Conservation (phyloP, 257 asterid species). For the Prunella vulgaris region DNA sequence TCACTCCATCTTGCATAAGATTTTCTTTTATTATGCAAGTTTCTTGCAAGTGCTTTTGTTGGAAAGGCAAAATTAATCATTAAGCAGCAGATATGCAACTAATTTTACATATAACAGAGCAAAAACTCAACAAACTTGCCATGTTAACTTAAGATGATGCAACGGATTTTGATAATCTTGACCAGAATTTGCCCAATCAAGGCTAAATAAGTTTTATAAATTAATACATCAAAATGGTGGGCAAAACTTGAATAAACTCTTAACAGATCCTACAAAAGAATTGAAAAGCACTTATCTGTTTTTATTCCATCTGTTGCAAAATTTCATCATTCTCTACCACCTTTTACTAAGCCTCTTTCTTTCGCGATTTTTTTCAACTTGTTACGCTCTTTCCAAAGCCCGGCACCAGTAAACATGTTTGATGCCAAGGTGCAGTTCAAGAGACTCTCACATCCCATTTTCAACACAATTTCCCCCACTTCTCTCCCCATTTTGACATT, state of each 20-base stretch:
- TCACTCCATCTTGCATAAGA: no score
- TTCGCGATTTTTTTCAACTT: conserved; percentile 35
- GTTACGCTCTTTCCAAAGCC: conserved; percentile 52
- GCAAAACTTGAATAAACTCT: background rate
- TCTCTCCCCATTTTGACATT: conserved; percentile 45
- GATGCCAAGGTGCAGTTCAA: conserved; percentile 53
- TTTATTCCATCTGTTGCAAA: conserved; percentile 26
- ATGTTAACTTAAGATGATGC: background rate
- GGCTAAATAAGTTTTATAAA: no score
- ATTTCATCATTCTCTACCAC: conserved; percentile 43
- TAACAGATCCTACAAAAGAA: background rate
- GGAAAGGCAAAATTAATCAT: background rate
- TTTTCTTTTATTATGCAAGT: background rate
- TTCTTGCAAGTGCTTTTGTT: background rate
- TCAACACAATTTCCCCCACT: conserved; percentile 43
- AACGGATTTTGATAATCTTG: background rate
- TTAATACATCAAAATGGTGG: background rate
- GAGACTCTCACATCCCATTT: conserved; percentile 46
- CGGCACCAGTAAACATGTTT: conserved; percentile 46
- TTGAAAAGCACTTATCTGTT: background rate
- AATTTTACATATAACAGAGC: background rate
- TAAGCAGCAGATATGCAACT: background rate
- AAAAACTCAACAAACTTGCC: background rate
- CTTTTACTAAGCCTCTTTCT: conserved; percentile 49
- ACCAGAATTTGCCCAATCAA: background rate